Base-by-base conservation (phyloP, 371 early-diverging fungal genomes). In the Conidiobolus incongruus region DNA sequence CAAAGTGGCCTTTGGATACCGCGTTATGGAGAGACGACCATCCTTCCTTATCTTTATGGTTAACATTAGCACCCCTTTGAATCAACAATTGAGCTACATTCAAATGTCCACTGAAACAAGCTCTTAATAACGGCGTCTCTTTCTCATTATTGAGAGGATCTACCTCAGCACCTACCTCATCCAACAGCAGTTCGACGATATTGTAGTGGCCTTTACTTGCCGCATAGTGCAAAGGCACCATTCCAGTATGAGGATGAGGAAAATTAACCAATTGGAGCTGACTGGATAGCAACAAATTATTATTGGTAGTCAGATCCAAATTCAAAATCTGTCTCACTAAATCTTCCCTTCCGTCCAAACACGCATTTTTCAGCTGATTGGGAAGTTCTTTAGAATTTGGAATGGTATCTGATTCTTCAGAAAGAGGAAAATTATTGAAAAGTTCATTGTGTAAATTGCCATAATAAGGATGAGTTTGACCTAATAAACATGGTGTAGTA, bases 21-120 rank as follows among this genome's bases (percentile, higher is more conserved):
- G 81, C 77, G 53, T 80, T 82, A 58, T 85, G 89, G 26, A 88
- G 63, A 1, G 82, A 70, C 10, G 81, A 76, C 85, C 85, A 88
- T 0, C 86, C 86, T 46, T 85, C 82, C 44, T 61, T 66, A 52
- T 85, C 86, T n/a, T 62, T 54, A 26, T 68, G 67, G 39, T 69
- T 56, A 15, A 74, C 61, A 43, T 81, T 66, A 4, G 84, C 81
- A 4, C 58, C 53, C 16, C 63, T 62, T 41, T 60, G 62, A 4
- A 83, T 45, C n/a, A 88, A 55, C 43, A 68, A 70, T 28, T 63
- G 56, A 12, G 81, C 75, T 34, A 80, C 63, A 13, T 59, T 56
- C 24, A 57, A 53, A 51, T 73, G 72, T 0, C 84, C 86, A 40
- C 63, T 53, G 47, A 74, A 75, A 22, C 80, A 71, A 3, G 83